phyloP scores from a whole-genome alignment of 371 early-diverging fungal species.

The Mucor plumbeus region DNA sequence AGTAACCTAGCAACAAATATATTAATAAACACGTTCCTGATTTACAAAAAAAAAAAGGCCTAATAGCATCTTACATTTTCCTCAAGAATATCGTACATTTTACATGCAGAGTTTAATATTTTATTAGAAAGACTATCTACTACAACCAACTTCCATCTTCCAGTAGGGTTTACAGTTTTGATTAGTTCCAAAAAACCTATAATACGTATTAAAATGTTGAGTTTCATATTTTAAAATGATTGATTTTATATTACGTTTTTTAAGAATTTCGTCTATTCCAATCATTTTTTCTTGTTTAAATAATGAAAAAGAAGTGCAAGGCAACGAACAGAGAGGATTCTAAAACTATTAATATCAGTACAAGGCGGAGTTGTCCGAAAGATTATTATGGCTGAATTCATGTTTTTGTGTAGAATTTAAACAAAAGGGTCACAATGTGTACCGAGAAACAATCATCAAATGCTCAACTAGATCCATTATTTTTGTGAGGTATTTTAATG shows the following conservation, averaged over 20 bases:
- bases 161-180: constrained; percentile 69
- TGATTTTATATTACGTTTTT: constrained; percentile 32
- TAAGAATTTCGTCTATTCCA: constrained; percentile 50
- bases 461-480: neutral
- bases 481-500: neutral
- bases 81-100: constrained; percentile 92
- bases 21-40: constrained; percentile 9
- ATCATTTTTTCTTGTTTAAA: constrained; percentile 30
- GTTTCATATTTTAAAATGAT: neutral
- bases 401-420: neutral
- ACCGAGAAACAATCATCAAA: neutral
- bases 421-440: constrained; percentile 1
- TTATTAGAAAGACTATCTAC: constrained; percentile 86
- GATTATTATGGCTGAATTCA: constrained; percentile 4
- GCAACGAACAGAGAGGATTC: neutral
- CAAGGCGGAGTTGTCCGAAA: neutral
- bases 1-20: constrained; percentile 32
- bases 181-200: constrained; percentile 76
- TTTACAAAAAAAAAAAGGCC: neutral
- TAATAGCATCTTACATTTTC: constrained; percentile 79
- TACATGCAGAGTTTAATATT: constrained; percentile 86
- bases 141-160: constrained; percentile 90
- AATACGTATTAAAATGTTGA: neutral
- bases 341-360: neutral
- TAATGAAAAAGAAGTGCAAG: constrained; percentile 10